Conservation (phyloP, 805 yeast genomes). For the Yarrowia porcina region DNA sequence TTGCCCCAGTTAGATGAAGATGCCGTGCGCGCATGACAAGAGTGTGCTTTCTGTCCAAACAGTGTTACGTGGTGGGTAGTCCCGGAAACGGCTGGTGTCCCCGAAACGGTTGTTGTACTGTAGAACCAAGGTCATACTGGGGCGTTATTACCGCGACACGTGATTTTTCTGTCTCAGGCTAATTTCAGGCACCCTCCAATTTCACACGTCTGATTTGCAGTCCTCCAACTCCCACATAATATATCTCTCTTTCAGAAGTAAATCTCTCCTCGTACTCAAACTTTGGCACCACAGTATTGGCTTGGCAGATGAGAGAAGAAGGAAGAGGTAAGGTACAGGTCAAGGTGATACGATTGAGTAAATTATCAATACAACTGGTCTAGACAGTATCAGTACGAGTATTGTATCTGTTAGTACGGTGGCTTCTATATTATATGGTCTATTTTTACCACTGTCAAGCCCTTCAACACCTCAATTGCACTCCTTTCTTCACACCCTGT, state of each 20-base stretch:
- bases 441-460: too few relatives aligned
- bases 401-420: too few relatives aligned
- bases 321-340: too few relatives aligned
- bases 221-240: too few relatives aligned
- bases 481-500: too few relatives aligned
- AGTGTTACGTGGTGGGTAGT: background rate
- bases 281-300: background rate
- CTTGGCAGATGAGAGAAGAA: background rate
- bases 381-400: too few relatives aligned
- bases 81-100: background rate
- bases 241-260: background rate
- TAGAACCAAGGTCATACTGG: background rate
- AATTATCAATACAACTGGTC: too few relatives aligned
- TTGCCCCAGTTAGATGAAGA: conserved; percentile 5
- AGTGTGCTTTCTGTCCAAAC: background rate
- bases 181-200: background rate
- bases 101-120: background rate
- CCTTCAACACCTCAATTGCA: too few relatives aligned
- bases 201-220: background rate
- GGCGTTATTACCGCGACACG: background rate
- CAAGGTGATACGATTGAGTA: too few relatives aligned
- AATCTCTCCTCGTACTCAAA: conserved; percentile 1
- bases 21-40: conserved; percentile 3
- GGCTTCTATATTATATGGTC: too few relatives aligned
- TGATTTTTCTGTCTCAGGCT: background rate